Conservation (phyloP, 495 filamentous ascomycete species). For the Paragyromitra xinjiangensis region DNA sequence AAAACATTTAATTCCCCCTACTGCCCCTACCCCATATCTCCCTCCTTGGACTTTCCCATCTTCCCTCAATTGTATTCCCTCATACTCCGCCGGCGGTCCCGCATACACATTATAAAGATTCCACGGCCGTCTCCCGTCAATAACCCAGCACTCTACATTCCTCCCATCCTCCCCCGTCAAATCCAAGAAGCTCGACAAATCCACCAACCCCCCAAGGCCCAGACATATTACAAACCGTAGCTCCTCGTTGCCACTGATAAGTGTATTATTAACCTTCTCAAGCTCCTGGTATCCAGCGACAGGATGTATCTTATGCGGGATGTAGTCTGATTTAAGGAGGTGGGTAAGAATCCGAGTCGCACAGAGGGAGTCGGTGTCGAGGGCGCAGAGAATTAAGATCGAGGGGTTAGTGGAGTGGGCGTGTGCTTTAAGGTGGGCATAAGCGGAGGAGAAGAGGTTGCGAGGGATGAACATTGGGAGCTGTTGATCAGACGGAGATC, state of each 20-base stretch:
- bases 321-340: conserved; percentile 93
- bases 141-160: conserved; percentile 88
- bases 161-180: conserved; percentile 68
- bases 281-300: conserved; percentile 93
- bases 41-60: conserved; percentile 68
- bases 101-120: conserved; percentile 94
- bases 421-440: conserved; percentile 81
- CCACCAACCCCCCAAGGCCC: conserved; percentile 89
- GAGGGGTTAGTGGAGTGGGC: conserved; percentile 85
- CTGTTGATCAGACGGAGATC: conserved; percentile 25
- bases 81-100: conserved; percentile 66
- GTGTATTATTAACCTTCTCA: conserved; percentile 58
- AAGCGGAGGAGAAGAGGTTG: conserved; percentile 84
- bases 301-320: conserved; percentile 97
- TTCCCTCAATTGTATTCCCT: conserved; percentile 63
- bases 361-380: conserved; percentile 95
- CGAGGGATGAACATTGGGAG: conserved; percentile 90
- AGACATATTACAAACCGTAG: conserved; percentile 79
- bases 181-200: conserved; percentile 77
- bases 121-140: conserved; percentile 92
- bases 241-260: conserved; percentile 54
- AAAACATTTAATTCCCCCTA: conserved; percentile 63
- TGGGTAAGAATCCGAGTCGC: conserved; percentile 92
- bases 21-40: conserved; percentile 60
- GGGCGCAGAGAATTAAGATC: conserved; percentile 89